Conservation (phyloP, 371 early-diverging fungal genomes). For the Saksenaea oblongispora region DNA sequence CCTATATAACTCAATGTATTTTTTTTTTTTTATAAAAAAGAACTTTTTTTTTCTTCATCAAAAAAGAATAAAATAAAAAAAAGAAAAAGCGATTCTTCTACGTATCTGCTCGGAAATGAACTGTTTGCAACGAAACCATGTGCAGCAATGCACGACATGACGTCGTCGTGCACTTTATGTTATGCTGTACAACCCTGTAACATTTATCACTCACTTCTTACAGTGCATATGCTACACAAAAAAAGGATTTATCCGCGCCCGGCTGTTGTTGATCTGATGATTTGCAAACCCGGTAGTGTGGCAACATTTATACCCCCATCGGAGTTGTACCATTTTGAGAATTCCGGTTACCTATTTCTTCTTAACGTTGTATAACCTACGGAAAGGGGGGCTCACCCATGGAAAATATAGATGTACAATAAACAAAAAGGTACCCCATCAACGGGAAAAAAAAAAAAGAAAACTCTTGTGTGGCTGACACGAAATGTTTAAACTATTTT, state of each 20-base stretch:
- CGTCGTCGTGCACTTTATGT: slow-evolving; percentile 1
- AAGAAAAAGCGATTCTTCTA: too few relatives aligned
- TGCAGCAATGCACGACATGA: slow-evolving; percentile 5
- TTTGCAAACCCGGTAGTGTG: not conserved
- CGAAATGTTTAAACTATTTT: too few relatives aligned
- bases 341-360: not conserved
- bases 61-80: not conserved
- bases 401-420: not conserved
- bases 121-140: slow-evolving; percentile 4
- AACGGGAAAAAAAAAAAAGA: too few relatives aligned
- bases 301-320: not conserved
- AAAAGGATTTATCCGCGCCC: not conserved
- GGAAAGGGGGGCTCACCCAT: not conserved
- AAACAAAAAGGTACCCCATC: not conserved
- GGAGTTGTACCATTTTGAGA: not conserved
- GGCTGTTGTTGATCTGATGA: not conserved
- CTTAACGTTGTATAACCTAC: not conserved
- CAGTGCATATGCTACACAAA: not conserved
- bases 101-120: not conserved
- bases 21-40: not conserved
- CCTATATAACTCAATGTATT: not conserved
- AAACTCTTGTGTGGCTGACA: too few relatives aligned
- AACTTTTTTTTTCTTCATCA: not conserved
- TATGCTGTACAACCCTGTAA: slow-evolving; percentile 1
- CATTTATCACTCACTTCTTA: not conserved